Percentiles rank a stretch among this genome's conserved stretches.
Evolutionary conservation across 2,329 filamentous ascomycete genomes (phyloP).

Genomic region (Xylaria sp.): DNA sequence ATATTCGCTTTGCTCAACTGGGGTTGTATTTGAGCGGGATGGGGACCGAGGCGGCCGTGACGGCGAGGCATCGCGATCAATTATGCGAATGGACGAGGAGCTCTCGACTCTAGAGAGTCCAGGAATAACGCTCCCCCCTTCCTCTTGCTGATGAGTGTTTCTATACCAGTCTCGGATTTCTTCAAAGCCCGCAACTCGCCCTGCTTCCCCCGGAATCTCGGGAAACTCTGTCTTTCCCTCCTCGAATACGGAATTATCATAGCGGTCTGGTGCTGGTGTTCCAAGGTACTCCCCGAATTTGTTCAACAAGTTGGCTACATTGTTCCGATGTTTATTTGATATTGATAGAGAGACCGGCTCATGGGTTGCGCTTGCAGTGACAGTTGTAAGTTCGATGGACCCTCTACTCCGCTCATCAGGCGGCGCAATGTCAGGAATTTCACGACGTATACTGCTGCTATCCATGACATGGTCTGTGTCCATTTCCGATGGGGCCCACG

Average conservation of each 20-base stretch:
- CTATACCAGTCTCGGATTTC: conserved; percentile 56
- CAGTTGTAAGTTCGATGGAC: conserved; percentile 23
- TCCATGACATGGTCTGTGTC: neutral
- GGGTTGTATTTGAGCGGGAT: conserved; percentile 38
- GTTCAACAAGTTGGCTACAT: conserved; percentile 56
- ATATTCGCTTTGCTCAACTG: conserved; percentile 9
- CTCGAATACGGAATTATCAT: conserved; percentile 61
- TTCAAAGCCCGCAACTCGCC: conserved; percentile 55
- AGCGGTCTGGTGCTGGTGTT: conserved; percentile 58
- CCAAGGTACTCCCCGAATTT: conserved; percentile 58
- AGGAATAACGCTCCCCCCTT: conserved; percentile 49
- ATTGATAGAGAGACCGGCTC: conserved; percentile 22
- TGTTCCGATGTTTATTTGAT: conserved; percentile 51
- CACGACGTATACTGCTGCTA: neutral
- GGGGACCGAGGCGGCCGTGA: conserved; percentile 39
- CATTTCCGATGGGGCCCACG: conserved; percentile 3
- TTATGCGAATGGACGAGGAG: conserved; percentile 46
- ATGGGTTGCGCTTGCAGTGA: conserved; percentile 10
- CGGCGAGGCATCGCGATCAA: conserved; percentile 29
- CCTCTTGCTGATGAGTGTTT: conserved; percentile 38
- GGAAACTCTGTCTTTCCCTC: conserved; percentile 62
- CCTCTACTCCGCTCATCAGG: neutral
- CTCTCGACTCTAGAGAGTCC: conserved; percentile 53
- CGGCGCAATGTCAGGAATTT: neutral
- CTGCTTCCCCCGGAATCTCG: conserved; percentile 63